Evolutionary conservation across 805 yeast species (phyloP), one percentile per base, ranked within the genome.

Genomic region (Candida cerambycidarum): DNA sequence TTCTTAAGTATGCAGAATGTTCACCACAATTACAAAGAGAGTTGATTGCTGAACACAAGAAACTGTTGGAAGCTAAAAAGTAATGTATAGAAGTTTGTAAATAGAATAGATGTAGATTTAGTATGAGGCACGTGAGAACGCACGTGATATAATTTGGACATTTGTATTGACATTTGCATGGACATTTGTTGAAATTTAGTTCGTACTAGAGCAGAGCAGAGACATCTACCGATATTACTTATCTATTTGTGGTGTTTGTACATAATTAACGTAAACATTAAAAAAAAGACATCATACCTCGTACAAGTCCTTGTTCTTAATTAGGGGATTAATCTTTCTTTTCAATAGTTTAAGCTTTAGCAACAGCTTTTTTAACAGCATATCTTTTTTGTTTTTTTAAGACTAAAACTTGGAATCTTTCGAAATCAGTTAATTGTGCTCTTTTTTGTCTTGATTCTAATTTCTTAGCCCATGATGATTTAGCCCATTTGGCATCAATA

Each of bases 331-430:
- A 25, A 32, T 33, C 28, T 21, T 33, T 33, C 38, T 34, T 34
- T 23, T 34, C 38, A 44, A 45, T 47, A 36, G 65, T 62, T 78
- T 83, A 85, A 76, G 95, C 96, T 85, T 90, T 89, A 68, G 96
- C 96, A 67, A 86, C 83, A 75, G 95, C 95, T 82, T 89, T 90
- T 80, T 85, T 88, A 67, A 89, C 92, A 76, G 89, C 87, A 72
- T 74, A 85, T 79, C 89, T 86, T 79, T 88, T 89, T 82, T 95
- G 97, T 84, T 92, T 93, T 86, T 86, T 93, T 73, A 89, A 83
- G 63, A 89, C 95, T 74, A 86, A 71, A 62, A 92, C 99, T 83
- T 92, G 97, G 97, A 93, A 93, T 84, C 99, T 90, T 82, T 93
- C 97, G 66, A 93, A 93, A 78, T 93, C 99, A 61, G 92, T 70